Base-by-base conservation (phyloP, 352 stramenopile genomes). In the Globisporangium barbulae region DNA sequence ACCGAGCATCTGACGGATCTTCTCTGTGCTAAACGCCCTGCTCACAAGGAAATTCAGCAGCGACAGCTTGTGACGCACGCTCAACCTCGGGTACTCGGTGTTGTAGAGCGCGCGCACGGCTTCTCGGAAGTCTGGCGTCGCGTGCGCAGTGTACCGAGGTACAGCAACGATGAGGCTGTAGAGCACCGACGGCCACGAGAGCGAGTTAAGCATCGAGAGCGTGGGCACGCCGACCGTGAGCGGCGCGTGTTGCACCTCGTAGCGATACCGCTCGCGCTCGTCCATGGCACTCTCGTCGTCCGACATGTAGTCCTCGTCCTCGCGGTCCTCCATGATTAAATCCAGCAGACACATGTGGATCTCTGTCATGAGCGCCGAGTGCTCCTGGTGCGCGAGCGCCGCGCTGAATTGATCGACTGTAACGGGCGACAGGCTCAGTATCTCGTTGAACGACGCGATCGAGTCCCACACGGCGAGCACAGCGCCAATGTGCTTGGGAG, bases 271-370 rank as follows among this genome's bases (percentile, higher is more conserved):
- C 49, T 94, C 88, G 22, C 75, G 68, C 47, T 93, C 84, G 56
- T 96, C 88, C 74, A 92, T 90, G 6, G 81, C 75, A 9, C 60
- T 78, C 68, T 96, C 88, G 30, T 94, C 88, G 59, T 96, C 88
- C 2, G 85, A 93, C 41, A 91, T 69, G 61, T 93, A 92, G 54
- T 93, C 83, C n/a, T 94, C 88, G 53, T 92, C 85, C 59, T 94
- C 86, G 39, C 82, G 85, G 64, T 93, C 84, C 52, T 90, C 85
- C 5, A 96, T 65, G 30, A 96, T 81, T 6, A 90, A 69, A 47
- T 93, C 79, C n/a, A 96, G 64, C 15, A 96, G 68, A 35, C 83
- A 91, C 88, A 96, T 84, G 66, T 96, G 88, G 9, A 96, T 69
- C 56, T 96, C 85, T 2, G 80, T 88, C 12, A 93, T 49, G 21